These are phyloP conservation scores for Acer saccharum DNA, from an alignment of 345 rosid species.

Conservation along the genomic window DNA sequence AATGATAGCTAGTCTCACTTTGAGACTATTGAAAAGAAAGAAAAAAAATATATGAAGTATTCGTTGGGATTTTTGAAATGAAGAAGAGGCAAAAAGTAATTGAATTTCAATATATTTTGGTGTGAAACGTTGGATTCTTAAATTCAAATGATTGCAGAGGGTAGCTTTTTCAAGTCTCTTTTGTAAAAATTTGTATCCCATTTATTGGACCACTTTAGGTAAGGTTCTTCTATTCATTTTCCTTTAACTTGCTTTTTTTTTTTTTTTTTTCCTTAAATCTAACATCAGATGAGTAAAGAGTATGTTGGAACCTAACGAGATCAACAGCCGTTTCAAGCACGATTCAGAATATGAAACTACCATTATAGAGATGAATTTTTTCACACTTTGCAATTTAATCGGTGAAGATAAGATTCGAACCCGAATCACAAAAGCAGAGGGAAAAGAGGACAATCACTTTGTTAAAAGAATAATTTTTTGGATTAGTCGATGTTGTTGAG, in stretches of 20 bases:
- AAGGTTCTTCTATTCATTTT: conserved; percentile 2
- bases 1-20: background rate
- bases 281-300: no score
- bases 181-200: conserved; percentile 22
- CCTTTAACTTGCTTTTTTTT: background rate
- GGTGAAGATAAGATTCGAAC: no score
- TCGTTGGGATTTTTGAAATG: conserved; percentile 32
- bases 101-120: background rate
- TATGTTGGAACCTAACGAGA: no score
- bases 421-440: no score
- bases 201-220: conserved; percentile 25
- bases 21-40: background rate
- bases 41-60: background rate
- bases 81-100: conserved; percentile 16
- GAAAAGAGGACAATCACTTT: no score
- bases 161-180: conserved; percentile 11
- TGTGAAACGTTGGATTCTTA: conserved; percentile 43
- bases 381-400: no score
- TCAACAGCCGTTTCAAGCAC: no score
- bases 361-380: no score
- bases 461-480: background rate
- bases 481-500: background rate
- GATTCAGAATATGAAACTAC: no score
- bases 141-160: conserved; percentile 40
- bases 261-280: background rate